Percentiles rank a stretch among this genome's conserved stretches.
These are phyloP conservation scores for Labyrinthula sp. DNA, from an alignment of 352 stramenopile species.

Conservation along the genomic window DNA sequence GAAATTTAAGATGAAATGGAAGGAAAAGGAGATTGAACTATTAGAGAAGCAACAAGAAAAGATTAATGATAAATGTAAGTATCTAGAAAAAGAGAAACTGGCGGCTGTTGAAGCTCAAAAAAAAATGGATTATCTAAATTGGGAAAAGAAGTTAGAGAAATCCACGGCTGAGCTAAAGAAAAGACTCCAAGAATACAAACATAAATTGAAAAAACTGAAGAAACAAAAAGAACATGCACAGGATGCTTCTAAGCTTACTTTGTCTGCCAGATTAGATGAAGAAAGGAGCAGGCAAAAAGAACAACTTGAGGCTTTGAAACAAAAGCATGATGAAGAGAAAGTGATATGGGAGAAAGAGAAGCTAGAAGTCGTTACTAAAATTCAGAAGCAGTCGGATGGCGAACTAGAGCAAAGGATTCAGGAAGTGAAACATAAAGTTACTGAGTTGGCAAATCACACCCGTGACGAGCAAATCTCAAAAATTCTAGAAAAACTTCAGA, in stretches of 20 bases:
- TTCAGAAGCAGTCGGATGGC: slow-evolving; percentile 1
- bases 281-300: slow-evolving; percentile 12
- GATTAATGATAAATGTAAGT: slow-evolving; percentile 8
- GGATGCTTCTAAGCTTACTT: too few species aligned
- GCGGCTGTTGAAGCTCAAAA: slow-evolving; percentile 1
- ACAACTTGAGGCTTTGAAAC: slow-evolving; percentile 11
- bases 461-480: slow-evolving; percentile 26
- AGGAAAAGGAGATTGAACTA: background rate
- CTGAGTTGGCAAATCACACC: slow-evolving; percentile 6
- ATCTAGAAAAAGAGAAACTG: slow-evolving; percentile 3
- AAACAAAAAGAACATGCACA: background rate
- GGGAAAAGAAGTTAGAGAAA: slow-evolving; percentile 17
- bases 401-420: slow-evolving; percentile 23
- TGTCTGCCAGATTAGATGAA: too few species aligned
- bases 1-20: slow-evolving; percentile 23
- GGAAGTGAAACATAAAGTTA: background rate
- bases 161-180: background rate
- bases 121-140: background rate
- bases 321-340: slow-evolving; percentile 13
- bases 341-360: slow-evolving; percentile 25
- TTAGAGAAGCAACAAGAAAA: slow-evolving; percentile 15
- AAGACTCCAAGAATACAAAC: slow-evolving; percentile 8
- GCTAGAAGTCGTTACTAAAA: too few species aligned
- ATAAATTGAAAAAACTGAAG: background rate
- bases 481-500: slow-evolving; percentile 22